Base-by-base conservation (phyloP, 2,329 filamentous ascomycete species). In the Epichloe scottii region DNA sequence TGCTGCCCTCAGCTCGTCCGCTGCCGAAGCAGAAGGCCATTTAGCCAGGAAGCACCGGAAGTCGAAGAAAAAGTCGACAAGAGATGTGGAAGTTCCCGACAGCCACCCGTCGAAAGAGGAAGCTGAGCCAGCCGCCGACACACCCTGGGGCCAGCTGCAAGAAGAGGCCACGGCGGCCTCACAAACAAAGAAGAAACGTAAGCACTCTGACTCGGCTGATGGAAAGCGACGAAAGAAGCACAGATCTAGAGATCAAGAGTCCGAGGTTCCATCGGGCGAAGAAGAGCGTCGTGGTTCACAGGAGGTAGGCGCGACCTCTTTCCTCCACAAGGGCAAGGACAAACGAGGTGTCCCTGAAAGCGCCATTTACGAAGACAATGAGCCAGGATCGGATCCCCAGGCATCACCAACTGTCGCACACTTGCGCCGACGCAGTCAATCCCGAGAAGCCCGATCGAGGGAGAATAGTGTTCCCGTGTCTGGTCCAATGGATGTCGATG, bases 211-310 rank as follows among this genome's bases (percentile, higher is more conserved):
- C 47, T 59, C 60, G 2, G 49, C 55, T 5, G 64, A 66, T 10
- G 57, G 57, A n/a, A 65, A 65, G 51, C 57, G 59, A 34, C 58
- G 60, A 26, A 69, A 68, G 59, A 69, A 68, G 57, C 58, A 56
- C 17, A 65, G 58, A 38, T 56, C 62, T 11, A 52, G 57, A 44
- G 59, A 59, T 19, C 50, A 58, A 6, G 58, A 52, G n/a, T 50
- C 42, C 30, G 55, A 53, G 19, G 57, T 59, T 5, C 55, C 58
- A 5, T 46, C 57, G 21, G 44, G 6, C 4, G n/a, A 23, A 30
- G 35, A n/a, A 38, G 30, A 17, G 19, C 17, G 30, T 26, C 39
- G 10, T 41, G 33, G n/a, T 3, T 12, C 39, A 26, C 33, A 38
- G 6, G 50, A 44, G 23, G 48, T 49, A 8, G 48, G 46, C n/a